phyloP scores from a whole-genome alignment of 2,329 filamentous ascomycete species.

The Graphilbum fragrans region DNA sequence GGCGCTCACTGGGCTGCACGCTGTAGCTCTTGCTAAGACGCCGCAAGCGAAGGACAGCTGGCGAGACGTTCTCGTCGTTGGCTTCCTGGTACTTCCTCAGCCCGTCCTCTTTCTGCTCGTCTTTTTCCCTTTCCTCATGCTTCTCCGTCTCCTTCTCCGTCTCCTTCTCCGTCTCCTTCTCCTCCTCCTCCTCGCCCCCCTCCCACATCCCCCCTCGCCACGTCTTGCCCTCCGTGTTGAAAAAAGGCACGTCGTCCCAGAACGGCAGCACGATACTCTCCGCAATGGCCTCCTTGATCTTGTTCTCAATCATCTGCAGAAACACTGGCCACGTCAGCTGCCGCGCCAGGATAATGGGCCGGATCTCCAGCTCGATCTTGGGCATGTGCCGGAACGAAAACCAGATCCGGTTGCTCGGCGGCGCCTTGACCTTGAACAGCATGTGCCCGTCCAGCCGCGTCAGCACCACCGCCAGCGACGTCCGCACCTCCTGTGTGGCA shows the following conservation, averaged over 20 bases:
- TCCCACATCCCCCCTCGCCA: slow-evolving; percentile 80
- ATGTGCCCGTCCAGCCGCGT: slow-evolving; percentile 78
- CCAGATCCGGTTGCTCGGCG: slow-evolving; percentile 94
- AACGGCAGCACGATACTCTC: slow-evolving; percentile 87
- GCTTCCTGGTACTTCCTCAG: too few species aligned
- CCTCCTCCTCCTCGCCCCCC: slow-evolving; percentile 29
- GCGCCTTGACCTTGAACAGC: slow-evolving; percentile 80
- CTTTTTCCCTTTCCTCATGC: slow-evolving; percentile 30
- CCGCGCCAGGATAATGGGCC: slow-evolving; percentile 87
- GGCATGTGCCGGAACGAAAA: slow-evolving; percentile 89
- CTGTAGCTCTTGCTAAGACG: slow-evolving; percentile 45
- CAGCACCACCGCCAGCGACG: slow-evolving; percentile 75
- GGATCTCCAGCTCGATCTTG: slow-evolving; percentile 85
- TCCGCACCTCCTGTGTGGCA: slow-evolving; percentile 85
- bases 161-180: slow-evolving; percentile 19
- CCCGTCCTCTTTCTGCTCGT: background rate
- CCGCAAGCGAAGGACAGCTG: slow-evolving; percentile 23
- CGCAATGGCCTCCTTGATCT: slow-evolving; percentile 85
- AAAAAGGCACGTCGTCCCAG: slow-evolving; percentile 93
- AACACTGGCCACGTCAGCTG: slow-evolving; percentile 94
- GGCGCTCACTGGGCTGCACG: slow-evolving; percentile 24
- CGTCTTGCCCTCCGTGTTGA: slow-evolving; percentile 62
- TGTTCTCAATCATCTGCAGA: slow-evolving; percentile 82
- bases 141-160: slow-evolving; percentile 23
- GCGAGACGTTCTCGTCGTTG: slow-evolving; percentile 25